These are phyloP conservation scores for Phytophthora ramorum DNA, from an alignment of 352 stramenopile species.

Conservation along the genomic window DNA sequence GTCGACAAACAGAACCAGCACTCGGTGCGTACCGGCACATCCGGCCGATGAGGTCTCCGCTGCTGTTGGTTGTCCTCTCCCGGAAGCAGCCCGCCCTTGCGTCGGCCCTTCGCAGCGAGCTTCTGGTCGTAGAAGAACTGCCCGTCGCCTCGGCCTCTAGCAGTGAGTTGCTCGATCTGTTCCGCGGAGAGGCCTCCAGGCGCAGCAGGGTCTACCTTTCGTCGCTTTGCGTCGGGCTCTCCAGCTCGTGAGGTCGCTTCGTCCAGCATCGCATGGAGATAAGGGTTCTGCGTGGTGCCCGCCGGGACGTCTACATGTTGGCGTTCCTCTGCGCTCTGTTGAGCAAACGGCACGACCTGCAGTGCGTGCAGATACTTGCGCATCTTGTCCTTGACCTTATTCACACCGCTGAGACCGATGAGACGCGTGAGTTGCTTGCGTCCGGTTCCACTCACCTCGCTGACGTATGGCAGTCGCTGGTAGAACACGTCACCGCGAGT, in stretches of 20 bases:
- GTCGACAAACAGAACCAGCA: constrained; percentile 89
- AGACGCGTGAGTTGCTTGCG: constrained; percentile 74
- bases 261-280: constrained; percentile 45
- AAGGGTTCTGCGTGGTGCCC: constrained; percentile 80
- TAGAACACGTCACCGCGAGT: constrained; percentile 65
- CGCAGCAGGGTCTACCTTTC: constrained; percentile 35
- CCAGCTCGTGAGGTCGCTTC: constrained; percentile 18
- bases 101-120: constrained; percentile 60
- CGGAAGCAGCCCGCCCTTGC: constrained; percentile 46
- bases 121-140: constrained; percentile 87
- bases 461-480: constrained; percentile 84
- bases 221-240: constrained; percentile 51
- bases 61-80: constrained; percentile 32
- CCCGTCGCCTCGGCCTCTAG: constrained; percentile 39
- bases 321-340: constrained; percentile 34
- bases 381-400: constrained; percentile 67
- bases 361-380: constrained; percentile 86
- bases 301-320: constrained; percentile 66
- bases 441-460: constrained; percentile 45
- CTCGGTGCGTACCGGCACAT: constrained; percentile 67
- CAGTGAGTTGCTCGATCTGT: constrained; percentile 70
- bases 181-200: constrained; percentile 57
- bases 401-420: constrained; percentile 73
- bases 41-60: constrained; percentile 32
- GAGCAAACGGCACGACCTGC: constrained; percentile 54